Conservation (phyloP, 2,329 filamentous ascomycete genomes). For the Teratosphaeriaceae sp. region DNA sequence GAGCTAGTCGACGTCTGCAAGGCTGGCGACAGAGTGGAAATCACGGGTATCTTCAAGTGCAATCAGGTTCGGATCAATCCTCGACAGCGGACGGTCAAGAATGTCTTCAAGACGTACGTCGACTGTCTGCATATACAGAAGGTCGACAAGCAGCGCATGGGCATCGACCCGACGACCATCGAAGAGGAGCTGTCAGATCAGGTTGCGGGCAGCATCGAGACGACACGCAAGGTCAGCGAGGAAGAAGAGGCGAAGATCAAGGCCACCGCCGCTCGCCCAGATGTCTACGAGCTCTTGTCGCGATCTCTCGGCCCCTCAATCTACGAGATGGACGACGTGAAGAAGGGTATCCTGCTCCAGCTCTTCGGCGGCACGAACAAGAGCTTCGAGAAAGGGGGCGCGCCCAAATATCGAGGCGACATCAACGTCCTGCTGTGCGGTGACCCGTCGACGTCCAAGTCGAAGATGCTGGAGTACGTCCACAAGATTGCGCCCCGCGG, state of each 20-base stretch:
- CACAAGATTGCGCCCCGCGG: conserved; percentile 94
- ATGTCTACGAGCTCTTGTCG: conserved; percentile 89
- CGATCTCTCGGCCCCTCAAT: conserved; percentile 90
- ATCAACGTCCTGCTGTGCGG: conserved; percentile 96
- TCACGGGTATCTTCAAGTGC: conserved; percentile 95
- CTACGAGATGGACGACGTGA: conserved; percentile 97
- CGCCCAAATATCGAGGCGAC: conserved; percentile 90
- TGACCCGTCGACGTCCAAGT: conserved; percentile 95
- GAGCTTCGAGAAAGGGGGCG: conserved; percentile 92
- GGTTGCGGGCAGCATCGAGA: conserved; percentile 65
- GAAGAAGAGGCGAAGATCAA: conserved; percentile 89
- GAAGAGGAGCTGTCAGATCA: conserved; percentile 73
- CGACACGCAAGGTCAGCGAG: conserved; percentile 72
- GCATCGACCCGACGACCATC: conserved; percentile 82
- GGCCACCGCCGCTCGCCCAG: conserved; percentile 67
- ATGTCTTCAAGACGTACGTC: conserved; percentile 96
- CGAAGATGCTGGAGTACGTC: conserved; percentile 87
- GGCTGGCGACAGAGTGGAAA: conserved; percentile 89
- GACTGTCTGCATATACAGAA: conserved; percentile 96
- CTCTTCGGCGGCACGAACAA: conserved; percentile 98
- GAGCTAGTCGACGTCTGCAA: conserved; percentile 97
- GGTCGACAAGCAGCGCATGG: conserved; percentile 89
- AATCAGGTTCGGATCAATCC: conserved; percentile 92
- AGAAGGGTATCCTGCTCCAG: conserved; percentile 95
- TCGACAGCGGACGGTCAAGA: conserved; percentile 84